These are phyloP conservation scores for Durio zibethinus DNA, from an alignment of 345 rosid genomes.

Conservation along the genomic window DNA sequence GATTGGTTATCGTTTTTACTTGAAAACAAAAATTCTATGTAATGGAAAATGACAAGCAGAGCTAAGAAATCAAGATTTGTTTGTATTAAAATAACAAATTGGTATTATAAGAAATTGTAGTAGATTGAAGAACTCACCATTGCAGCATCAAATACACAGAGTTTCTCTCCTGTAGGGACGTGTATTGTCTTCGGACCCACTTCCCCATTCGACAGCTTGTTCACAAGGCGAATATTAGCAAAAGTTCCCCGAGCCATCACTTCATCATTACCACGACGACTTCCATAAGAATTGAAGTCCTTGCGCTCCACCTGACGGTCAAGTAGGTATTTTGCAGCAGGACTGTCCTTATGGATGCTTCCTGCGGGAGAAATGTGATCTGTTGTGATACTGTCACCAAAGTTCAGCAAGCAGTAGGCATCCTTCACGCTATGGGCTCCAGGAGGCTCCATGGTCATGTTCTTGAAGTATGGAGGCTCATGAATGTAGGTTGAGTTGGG, in stretches of 20 bases:
- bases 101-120: background rate
- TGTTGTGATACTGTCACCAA: slow-evolving; percentile 97
- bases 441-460: slow-evolving; percentile 88
- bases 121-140: slow-evolving; percentile 41
- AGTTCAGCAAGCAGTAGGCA: slow-evolving; percentile 88
- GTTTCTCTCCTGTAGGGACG: slow-evolving; percentile 94
- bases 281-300: slow-evolving; percentile 97
- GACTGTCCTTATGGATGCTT: slow-evolving; percentile 93
- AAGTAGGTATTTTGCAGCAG: slow-evolving; percentile 81
- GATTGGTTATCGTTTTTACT: background rate
- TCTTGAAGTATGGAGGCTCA: slow-evolving; percentile 96
- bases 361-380: slow-evolving; percentile 99
- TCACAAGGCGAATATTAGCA: slow-evolving; percentile 94
- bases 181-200: slow-evolving; percentile 95
- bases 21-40: background rate
- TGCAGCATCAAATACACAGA: slow-evolving; percentile 88
- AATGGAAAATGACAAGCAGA: background rate
- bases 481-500: slow-evolving; percentile 91
- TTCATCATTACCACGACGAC: slow-evolving; percentile 98
- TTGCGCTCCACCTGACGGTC: slow-evolving; percentile 69
- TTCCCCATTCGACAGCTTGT: slow-evolving; percentile 93
- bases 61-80: background rate
- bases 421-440: slow-evolving; percentile 89
- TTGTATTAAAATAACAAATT: background rate
- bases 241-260: slow-evolving; percentile 98